Percentiles rank a stretch among this genome's conserved stretches.
Conservation (phyloP, 768 basidiomycete species). For the Steccherinum ochraceum region DNA sequence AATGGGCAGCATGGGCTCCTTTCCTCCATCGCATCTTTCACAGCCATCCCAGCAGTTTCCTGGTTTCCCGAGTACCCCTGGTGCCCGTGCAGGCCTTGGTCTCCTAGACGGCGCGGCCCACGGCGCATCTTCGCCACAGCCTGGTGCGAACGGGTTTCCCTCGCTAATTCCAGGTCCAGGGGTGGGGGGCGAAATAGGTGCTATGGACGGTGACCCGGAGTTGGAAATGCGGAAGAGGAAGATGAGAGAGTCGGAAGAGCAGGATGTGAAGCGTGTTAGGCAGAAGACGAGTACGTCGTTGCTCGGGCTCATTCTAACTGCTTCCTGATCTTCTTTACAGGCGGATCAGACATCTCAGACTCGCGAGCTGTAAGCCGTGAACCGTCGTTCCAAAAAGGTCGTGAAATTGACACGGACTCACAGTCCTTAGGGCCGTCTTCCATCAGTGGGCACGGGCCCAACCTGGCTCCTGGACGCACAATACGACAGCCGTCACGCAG, state of each 20-base stretch:
- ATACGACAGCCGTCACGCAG: slow-evolving; percentile 39
- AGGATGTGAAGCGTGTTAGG: slow-evolving; percentile 62
- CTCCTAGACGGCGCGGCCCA: not conserved
- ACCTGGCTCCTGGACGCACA: slow-evolving; percentile 2
- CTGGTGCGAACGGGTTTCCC: slow-evolving; percentile 3
- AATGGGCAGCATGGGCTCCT: not conserved
- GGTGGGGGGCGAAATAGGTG: slow-evolving; percentile 1
- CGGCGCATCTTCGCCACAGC: not conserved
- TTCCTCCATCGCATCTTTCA: not conserved
- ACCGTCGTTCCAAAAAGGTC: not conserved
- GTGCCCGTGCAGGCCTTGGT: not conserved
- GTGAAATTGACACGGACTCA: not conserved
- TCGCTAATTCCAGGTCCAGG: not conserved
- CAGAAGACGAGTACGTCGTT: slow-evolving; percentile 60
- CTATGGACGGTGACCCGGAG: slow-evolving; percentile 45
- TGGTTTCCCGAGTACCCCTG: not conserved
- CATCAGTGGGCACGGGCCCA: not conserved
- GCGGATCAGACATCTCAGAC: slow-evolving; percentile 23
- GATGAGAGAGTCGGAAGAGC: slow-evolving; percentile 52
- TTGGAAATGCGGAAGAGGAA: slow-evolving; percentile 68
- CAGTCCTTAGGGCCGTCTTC: not conserved
- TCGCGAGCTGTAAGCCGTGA: slow-evolving; percentile 16
- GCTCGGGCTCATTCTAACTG: slow-evolving; percentile 1
- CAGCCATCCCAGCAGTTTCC: not conserved
- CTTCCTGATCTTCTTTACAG: slow-evolving; percentile 12